Base-by-base conservation (phyloP, 164 flowering plant species). In the Magnolia kwangsiensis region DNA sequence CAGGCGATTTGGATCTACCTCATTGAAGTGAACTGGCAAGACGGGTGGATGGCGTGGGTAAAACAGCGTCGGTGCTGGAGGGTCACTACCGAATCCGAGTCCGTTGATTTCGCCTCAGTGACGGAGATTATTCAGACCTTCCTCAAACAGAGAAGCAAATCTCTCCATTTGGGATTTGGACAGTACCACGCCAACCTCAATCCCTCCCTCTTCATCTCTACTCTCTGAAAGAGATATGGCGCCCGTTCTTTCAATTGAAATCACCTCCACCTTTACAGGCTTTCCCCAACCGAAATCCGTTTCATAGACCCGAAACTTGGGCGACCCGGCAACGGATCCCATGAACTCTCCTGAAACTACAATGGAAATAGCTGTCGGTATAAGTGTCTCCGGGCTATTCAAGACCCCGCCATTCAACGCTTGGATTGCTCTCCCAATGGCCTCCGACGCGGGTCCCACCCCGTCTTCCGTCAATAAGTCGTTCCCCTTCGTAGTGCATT, bases 241-340 rank as follows among this genome's bases (percentile, higher is more conserved):
- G 5, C 83, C 83, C 0, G 75, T 75, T 4, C n/a, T n/a, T 78
- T 86, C 88, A 20, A 85, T 76, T 0, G 87, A 87, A 23, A 82
- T 76, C 5, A 79, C 29, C 64, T 89, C 92, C 2, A 37, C 75
- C 80, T 86, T 88, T 31, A 49, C 83, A 1, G 92, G 91, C 79
- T 63, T 85, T 14, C 93, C 93, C 87, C 85, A 90, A 14, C 95
- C 93, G 67, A 86, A 91, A 83, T 91, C 88, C 1, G 82, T 82
- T 18, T 83, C 87, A 31, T 91, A 91, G 3, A 71, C 75, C 1
- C 55, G 73, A 14, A 86, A 70, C 76, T 76, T 84, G 4, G 90
- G 85, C 13, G 93, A 84, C 2, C 91, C 89, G 1, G 89, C 81
- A n/a, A 88, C 82, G 4, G 51, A 9, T 4, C n/a, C n/a, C n/a